Evolutionary conservation across 2,329 filamentous ascomycete genomes (phyloP).

Genomic region (Fusarium succisae): DNA sequence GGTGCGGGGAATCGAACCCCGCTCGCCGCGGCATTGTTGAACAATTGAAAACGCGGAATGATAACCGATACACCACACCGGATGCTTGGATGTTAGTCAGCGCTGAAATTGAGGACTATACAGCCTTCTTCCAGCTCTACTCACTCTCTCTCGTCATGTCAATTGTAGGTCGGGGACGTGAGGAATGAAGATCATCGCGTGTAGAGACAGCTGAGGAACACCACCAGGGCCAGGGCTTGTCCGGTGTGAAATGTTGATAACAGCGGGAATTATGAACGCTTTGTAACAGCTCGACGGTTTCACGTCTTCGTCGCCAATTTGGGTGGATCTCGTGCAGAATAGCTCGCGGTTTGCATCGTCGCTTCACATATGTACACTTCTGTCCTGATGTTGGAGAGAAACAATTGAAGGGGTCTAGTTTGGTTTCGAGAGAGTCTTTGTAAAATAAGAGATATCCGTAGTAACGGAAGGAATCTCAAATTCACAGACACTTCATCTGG

Average conservation of each 20-base stretch:
- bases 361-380: too few species aligned
- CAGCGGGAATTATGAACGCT: too few species aligned
- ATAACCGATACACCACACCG: constrained; percentile 30
- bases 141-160: too few species aligned
- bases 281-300: rapidly evolving
- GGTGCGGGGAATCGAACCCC: constrained; percentile 25
- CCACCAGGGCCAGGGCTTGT: not conserved
- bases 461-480: not conserved
- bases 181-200: too few species aligned
- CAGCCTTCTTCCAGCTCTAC: too few species aligned
- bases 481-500: not conserved
- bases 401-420: too few species aligned
- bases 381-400: not conserved
- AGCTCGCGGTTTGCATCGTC: too few species aligned
- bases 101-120: rapidly evolving
- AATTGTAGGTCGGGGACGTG: not conserved
- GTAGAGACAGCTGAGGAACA: not conserved
- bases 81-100: not conserved
- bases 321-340: too few species aligned
- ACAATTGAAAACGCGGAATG: constrained; percentile 26
- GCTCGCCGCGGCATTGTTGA: constrained; percentile 5
- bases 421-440: too few species aligned
- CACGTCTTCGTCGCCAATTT: not conserved
- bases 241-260: not conserved
- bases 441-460: too few species aligned